Evolutionary conservation across 306 rosid genomes (phyloP).

Genomic region (Lupinus albus): DNA sequence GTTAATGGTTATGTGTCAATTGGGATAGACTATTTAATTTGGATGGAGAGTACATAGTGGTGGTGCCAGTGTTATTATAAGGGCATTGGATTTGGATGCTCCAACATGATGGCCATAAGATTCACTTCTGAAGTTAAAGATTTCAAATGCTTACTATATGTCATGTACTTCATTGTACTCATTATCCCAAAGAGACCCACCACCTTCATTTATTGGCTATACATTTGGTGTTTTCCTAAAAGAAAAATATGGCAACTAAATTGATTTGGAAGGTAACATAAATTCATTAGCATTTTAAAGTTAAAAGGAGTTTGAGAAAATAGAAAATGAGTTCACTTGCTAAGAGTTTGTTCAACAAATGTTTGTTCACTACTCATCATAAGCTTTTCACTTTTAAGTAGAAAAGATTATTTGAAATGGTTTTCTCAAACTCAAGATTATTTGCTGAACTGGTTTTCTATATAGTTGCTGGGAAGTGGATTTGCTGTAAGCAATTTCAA

Average conservation of each 20-base stretch:
- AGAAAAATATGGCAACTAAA: background rate
- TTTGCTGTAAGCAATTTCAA: too few species aligned
- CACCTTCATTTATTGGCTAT: conserved; percentile 4
- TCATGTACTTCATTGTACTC: conserved; percentile 22
- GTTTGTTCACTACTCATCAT: too few species aligned
- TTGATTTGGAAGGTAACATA: background rate
- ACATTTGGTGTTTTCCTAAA: conserved; percentile 21
- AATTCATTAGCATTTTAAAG: background rate
- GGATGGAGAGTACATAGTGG: conserved; percentile 12
- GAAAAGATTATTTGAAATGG: too few species aligned
- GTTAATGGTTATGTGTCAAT: too few species aligned
- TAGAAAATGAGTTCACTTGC: conserved; percentile 15
- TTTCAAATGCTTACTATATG: conserved; percentile 29
- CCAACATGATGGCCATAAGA: conserved; percentile 22
- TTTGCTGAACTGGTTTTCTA: too few species aligned
- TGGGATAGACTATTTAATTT: too few species aligned
- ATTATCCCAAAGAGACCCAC: conserved; percentile 3
- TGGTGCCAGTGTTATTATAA: conserved; percentile 20
- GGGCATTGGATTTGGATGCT: conserved; percentile 16
- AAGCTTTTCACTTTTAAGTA: too few species aligned
- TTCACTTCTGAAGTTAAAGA: background rate
- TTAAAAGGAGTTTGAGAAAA: background rate
- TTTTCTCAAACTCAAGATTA: too few species aligned
- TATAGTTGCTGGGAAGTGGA: too few species aligned
- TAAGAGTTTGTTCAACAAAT: too few species aligned